Percentiles rank a stretch among this genome's conserved stretches.
Evolutionary conservation across 2,329 filamentous ascomycete genomes (phyloP).

Genomic region (Arachnomyces sp.): DNA sequence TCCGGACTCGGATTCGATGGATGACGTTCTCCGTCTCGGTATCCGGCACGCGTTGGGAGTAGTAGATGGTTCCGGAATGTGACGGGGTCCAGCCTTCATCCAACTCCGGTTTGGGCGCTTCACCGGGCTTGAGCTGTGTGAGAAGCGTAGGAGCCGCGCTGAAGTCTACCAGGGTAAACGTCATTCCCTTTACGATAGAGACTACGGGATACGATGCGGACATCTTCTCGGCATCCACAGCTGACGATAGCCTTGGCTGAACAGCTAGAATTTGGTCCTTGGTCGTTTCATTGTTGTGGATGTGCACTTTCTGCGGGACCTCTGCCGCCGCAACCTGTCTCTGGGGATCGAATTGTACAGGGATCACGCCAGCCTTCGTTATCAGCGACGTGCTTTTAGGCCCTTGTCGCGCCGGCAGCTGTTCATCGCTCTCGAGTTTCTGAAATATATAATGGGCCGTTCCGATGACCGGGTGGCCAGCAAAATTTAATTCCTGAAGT

Average conservation of each 20-base stretch:
- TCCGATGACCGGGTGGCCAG: slow-evolving; percentile 57
- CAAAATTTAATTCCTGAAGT: slow-evolving; percentile 51
- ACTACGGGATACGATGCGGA: slow-evolving; percentile 42
- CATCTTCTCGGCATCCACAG: slow-evolving; percentile 19
- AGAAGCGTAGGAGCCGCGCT: slow-evolving; percentile 19
- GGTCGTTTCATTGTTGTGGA: slow-evolving; percentile 42
- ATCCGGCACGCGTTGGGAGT: slow-evolving; percentile 18
- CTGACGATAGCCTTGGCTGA: slow-evolving; percentile 19
- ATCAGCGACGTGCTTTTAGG: slow-evolving; percentile 14
- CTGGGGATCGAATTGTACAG: slow-evolving; percentile 32
- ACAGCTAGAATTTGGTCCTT: slow-evolving; percentile 19
- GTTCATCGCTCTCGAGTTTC: slow-evolving; percentile 8
- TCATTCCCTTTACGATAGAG: slow-evolving; percentile 66
- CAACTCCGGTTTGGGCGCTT: slow-evolving; percentile 20
- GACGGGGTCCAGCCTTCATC: slow-evolving; percentile 23
- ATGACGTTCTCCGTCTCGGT: slow-evolving; percentile 20
- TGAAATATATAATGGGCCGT: slow-evolving; percentile 44
- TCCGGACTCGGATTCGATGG: slow-evolving; percentile 23
- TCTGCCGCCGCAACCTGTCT: slow-evolving; percentile 47
- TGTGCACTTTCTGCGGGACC: slow-evolving; percentile 61
- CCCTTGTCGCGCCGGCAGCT: neutral
- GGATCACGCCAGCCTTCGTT: slow-evolving; percentile 40
- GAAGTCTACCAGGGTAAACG: slow-evolving; percentile 30
- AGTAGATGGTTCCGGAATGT: slow-evolving; percentile 26
- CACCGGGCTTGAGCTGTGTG: slow-evolving; percentile 15